Conservation (phyloP, 345 rosid species). For the Rhodamnia rubescens region DNA sequence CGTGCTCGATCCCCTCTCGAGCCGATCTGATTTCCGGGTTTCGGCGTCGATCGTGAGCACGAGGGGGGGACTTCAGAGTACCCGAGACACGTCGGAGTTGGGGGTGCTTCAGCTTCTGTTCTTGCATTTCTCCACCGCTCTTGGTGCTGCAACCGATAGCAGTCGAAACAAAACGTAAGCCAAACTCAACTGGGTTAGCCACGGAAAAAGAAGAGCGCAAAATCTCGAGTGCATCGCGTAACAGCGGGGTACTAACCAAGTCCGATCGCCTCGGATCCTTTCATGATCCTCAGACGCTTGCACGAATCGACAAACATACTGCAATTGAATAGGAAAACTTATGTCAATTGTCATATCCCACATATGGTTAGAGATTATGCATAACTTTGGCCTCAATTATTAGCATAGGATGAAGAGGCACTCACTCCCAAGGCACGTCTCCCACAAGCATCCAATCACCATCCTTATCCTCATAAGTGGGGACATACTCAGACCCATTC, state of each 20-base stretch:
- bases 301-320: conserved; percentile 79
- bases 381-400: neutral
- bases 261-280: conserved; percentile 83
- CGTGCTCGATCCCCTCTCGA: neutral
- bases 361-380: neutral
- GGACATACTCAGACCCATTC: conserved; percentile 75
- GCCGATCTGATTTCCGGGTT: neutral
- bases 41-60: neutral
- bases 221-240: neutral
- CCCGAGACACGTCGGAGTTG: neutral
- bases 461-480: conserved; percentile 79
- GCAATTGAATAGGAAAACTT: neutral
- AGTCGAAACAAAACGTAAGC: neutral
- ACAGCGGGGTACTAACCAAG: conserved; percentile 34
- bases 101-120: conserved; percentile 45
- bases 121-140: conserved; percentile 72
- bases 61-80: neutral
- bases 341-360: neutral
- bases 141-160: conserved; percentile 42
- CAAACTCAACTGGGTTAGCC: neutral
- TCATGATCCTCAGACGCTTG: conserved; percentile 68
- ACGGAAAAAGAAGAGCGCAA: neutral
- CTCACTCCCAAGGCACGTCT: conserved; percentile 94
- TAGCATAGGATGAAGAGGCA: neutral
- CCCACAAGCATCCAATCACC: conserved; percentile 96